Percentiles rank a stretch among this genome's conserved stretches.
Evolutionary conservation across 176 grass and related monocot species (phyloP).

Genomic region (Poa pratensis): DNA sequence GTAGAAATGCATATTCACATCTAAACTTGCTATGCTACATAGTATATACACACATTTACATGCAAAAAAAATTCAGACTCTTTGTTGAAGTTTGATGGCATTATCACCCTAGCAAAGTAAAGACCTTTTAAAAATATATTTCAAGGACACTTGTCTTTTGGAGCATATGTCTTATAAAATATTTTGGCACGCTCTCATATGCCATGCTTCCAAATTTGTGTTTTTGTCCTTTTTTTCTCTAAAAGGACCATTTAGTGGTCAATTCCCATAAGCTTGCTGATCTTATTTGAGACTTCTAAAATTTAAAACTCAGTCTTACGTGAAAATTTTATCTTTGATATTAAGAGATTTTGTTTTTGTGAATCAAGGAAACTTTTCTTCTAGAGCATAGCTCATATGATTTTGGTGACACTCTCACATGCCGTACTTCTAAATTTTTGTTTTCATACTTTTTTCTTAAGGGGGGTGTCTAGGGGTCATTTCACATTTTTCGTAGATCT

Average conservation of each 20-base stretch:
- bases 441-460: too few species aligned
- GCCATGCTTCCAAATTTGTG: background rate
- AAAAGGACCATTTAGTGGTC: background rate
- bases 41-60: background rate
- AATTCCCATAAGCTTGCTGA: too few species aligned
- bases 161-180: background rate
- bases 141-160: background rate
- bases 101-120: background rate
- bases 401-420: too few species aligned
- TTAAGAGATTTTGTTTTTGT: too few species aligned
- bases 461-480: too few species aligned
- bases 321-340: too few species aligned
- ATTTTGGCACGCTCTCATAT: background rate
- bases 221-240: background rate
- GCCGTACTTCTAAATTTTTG: too few species aligned
- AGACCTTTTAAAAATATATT: background rate
- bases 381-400: too few species aligned
- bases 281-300: too few species aligned
- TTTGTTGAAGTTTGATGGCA: background rate
- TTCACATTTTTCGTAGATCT: constrained; percentile 24
- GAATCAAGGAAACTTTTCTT: too few species aligned
- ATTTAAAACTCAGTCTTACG: too few species aligned
- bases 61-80: background rate
- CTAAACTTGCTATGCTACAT: background rate
- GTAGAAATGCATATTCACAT: background rate